phyloP scores from a whole-genome alignment of 345 rosid species.

The Arabidopsis suecica region DNA sequence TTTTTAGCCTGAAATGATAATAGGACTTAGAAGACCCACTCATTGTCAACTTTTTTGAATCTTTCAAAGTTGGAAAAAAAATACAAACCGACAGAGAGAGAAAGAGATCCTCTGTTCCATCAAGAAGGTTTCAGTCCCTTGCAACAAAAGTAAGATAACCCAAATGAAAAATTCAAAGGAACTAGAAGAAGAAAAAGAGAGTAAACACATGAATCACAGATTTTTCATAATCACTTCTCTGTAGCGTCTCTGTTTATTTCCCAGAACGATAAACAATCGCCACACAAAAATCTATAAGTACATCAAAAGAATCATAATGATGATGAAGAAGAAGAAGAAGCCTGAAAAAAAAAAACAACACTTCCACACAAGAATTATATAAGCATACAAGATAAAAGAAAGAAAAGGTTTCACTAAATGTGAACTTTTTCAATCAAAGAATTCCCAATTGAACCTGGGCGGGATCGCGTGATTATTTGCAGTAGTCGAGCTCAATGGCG shows the following conservation, averaged over 20 bases:
- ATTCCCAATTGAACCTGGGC: conserved; percentile 92
- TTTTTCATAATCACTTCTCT: conserved; percentile 42
- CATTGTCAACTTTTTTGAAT: conserved; percentile 33
- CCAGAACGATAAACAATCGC: conserved; percentile 46
- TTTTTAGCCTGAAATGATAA: conserved; percentile 31
- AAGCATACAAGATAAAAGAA: conserved; percentile 35
- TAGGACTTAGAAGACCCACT: conserved; percentile 37
- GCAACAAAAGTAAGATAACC: conserved; percentile 24
- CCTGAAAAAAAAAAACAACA: conserved; percentile 50
- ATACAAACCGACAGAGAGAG: conserved; percentile 46
- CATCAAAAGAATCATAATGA: conserved; percentile 76
- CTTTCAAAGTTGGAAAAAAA: conserved; percentile 1
- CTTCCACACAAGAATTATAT: conserved; percentile 60
- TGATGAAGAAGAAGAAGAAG: conserved; percentile 49
- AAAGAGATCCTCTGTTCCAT: background rate
- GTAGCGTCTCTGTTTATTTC: conserved; percentile 61
- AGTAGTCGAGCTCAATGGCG: conserved; percentile 51
- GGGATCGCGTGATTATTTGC: conserved; percentile 50
- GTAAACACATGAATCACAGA: conserved; percentile 22
- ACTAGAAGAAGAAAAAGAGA: background rate
- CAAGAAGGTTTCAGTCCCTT: conserved; percentile 35
- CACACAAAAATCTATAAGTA: conserved; percentile 63
- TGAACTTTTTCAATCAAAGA: conserved; percentile 58
- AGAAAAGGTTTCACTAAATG: conserved; percentile 25
- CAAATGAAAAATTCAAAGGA: background rate